Base-by-base conservation (phyloP, 805 yeast species). In the Yamadazyma nakazawae region DNA sequence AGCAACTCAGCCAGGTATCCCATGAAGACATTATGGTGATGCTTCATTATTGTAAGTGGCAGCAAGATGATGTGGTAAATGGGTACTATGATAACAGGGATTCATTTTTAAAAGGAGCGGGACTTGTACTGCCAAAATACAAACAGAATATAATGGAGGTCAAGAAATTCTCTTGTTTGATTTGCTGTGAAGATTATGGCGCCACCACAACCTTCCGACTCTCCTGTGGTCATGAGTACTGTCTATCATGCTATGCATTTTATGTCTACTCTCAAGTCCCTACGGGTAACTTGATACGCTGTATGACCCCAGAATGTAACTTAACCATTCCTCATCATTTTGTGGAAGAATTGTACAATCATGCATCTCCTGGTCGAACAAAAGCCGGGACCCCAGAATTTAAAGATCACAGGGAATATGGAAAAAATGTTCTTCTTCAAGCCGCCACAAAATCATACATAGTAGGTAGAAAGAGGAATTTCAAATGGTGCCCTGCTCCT, bases 401-500 rank as follows among this genome's bases (percentile, higher is more conserved):
- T 19, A 17, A 34, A 16, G 37, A 34, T 14, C 43, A 41, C 32
- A 11, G 19, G 5, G 37, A 28, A 16, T 37, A 43, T 19, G 12
- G 28, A 42, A 61, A 46, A 36, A 79, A 72, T 63, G 70, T 65
- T 48, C 48, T 64, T 13, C 48, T 66, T 26, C 48, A 46, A 13
- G 76, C 79, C 53, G 63, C 59, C 53, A 72, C 82, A 8, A 77
- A 51, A 47, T 62, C 71, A 24, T 83, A 74, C 56, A 76, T 84
- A n/a, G 76, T 76, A 17, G 42, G 55, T 13, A 34, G 44, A 18
- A 75, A 78, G 48, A 62, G 68, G 38, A 73, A 72, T 39, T 81
- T 75, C 55, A 79, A 77, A 53, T 84, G 89, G 85, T 91, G 98
- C 63, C 96, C 97, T 0, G 84, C 86, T 1, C 84, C 91, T 0